A percentile compares a stretch with the other conserved stretches of the same genome.
These are phyloP conservation scores for Lepidopterella palustris DNA, from an alignment of 495 filamentous ascomycete genomes.

Conservation along the genomic window DNA sequence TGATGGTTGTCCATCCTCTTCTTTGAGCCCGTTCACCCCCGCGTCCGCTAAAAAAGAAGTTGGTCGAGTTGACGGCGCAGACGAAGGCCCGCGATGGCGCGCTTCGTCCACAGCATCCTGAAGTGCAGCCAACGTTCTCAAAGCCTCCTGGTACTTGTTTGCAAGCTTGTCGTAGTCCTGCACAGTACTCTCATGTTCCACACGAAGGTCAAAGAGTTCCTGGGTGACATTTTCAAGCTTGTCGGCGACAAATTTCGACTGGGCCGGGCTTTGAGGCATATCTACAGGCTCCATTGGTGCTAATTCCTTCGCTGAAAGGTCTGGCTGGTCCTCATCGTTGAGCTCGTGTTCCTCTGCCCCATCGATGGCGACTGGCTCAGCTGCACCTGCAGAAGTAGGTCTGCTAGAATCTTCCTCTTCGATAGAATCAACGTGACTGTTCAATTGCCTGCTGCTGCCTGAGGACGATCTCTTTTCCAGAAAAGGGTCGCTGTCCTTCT, in stretches of 20 bases:
- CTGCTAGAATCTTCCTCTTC: slow-evolving; percentile 23
- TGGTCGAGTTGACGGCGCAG: slow-evolving; percentile 56
- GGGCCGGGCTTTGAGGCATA: slow-evolving; percentile 58
- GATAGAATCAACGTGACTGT: slow-evolving; percentile 22
- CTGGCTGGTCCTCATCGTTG: background rate
- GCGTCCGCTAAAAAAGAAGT: slow-evolving; percentile 89
- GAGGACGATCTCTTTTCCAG: slow-evolving; percentile 24
- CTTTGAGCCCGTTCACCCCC: slow-evolving; percentile 66
- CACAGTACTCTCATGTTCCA: slow-evolving; percentile 81
- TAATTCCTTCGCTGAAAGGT: slow-evolving; percentile 34
- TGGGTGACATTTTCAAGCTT: slow-evolving; percentile 89
- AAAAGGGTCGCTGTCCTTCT: slow-evolving; percentile 29
- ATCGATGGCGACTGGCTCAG: slow-evolving; percentile 7
- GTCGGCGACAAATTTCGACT: slow-evolving; percentile 80
- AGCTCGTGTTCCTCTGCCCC: slow-evolving; percentile 27
- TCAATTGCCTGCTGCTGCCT: slow-evolving; percentile 20
- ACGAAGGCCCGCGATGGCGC: slow-evolving; percentile 50
- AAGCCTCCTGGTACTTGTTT: slow-evolving; percentile 83
- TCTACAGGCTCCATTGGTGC: slow-evolving; percentile 32
- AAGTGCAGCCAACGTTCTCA: slow-evolving; percentile 71
- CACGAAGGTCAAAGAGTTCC: slow-evolving; percentile 82
- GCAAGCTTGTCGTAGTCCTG: slow-evolving; percentile 76
- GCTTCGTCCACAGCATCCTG: slow-evolving; percentile 84
- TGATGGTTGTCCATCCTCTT: slow-evolving; percentile 69
- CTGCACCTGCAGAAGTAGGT: slow-evolving; percentile 19